Evolutionary conservation across 2,329 filamentous ascomycete species (phyloP).

Genomic region (Neofusicoccum cordaticola): DNA sequence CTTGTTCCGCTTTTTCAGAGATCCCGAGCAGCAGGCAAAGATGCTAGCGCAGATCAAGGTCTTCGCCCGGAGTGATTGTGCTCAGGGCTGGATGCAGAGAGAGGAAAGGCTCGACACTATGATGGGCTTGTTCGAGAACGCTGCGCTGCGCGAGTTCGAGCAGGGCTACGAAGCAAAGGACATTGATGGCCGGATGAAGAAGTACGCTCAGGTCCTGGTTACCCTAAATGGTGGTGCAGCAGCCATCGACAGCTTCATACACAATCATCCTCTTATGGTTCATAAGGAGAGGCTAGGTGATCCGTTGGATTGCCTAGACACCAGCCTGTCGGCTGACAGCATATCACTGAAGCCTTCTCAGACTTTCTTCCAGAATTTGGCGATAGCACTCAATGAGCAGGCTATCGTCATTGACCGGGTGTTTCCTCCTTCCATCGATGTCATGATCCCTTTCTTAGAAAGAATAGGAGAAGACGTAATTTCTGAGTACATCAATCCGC

Average conservation of each 20-base stretch:
- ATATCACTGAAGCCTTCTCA: slow-evolving; percentile 78
- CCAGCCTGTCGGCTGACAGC: slow-evolving; percentile 47
- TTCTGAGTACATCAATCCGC: slow-evolving; percentile 76
- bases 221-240: slow-evolving; percentile 76
- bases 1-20: slow-evolving; percentile 80
- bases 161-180: slow-evolving; percentile 88
- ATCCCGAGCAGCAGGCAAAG: slow-evolving; percentile 85
- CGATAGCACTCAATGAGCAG: slow-evolving; percentile 78
- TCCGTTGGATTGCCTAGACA: slow-evolving; percentile 73
- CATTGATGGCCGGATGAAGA: slow-evolving; percentile 81
- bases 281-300: slow-evolving; percentile 69
- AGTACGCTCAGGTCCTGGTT: slow-evolving; percentile 83
- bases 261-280: slow-evolving; percentile 81
- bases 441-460: slow-evolving; percentile 76
- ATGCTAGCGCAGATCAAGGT: slow-evolving; percentile 78
- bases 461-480: slow-evolving; percentile 79
- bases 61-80: slow-evolving; percentile 79
- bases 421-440: slow-evolving; percentile 68
- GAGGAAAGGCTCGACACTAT: slow-evolving; percentile 71
- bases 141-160: slow-evolving; percentile 87
- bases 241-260: slow-evolving; percentile 80
- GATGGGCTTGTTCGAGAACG: slow-evolving; percentile 82
- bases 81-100: slow-evolving; percentile 68
- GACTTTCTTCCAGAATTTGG: slow-evolving; percentile 73
- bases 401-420: slow-evolving; percentile 74